Evolutionary conservation across 1,284 basidiomycete genomes (phyloP), one percentile per base, ranked within the genome.

Genomic region (Papiliotrema terrestris): DNA sequence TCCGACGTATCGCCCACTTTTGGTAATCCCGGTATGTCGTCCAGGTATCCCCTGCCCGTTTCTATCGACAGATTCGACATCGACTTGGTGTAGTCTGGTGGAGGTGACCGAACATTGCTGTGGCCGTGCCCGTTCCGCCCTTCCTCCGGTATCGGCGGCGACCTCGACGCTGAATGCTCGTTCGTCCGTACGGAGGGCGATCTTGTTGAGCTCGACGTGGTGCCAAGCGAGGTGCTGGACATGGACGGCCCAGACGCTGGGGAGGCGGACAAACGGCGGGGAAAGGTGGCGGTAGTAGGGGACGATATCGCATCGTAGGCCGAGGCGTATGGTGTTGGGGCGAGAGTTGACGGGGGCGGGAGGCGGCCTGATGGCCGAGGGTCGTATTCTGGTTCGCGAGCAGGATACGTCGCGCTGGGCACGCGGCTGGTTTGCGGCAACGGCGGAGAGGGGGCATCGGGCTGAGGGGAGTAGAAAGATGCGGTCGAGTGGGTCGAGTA

Each of bases 381-480:
- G 26, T 51, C 45, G 48, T 45, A 54, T n/a, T 41, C 45, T 11
- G 26, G 17, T 20, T 54, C 56, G 14, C 57, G 55, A 22, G 55
- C 26, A 35, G 59, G 56, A 37, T 59, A 55, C 14, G 55, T 48
- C 17, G 56, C 56, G 43, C 57, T 61, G 8, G 65, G 61, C 20
- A 65, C 36, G n/a, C 65, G 61, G 17, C 49, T 49, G 8, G 56
- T 51, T 1, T 52, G 45, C 20, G 55, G 65, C 32, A 57, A 53
- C 36, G 62, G 54, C 11, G 66, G 66, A 2, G 66, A 62, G 2
- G 58, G 49, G 11, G 56, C 26, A 51, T 65, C 56, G 32, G 62
- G 63, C 43, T 63, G 66, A n/a, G 66, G 68, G 15, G 63, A 62
- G 37, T 67, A 69, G 38, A 49, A 63, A 1, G 65, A 62, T 14